Percentiles rank a stretch among this genome's conserved stretches.
These are phyloP conservation scores for Sinapis alba DNA, from an alignment of 441 rosid species.

Conservation along the genomic window DNA sequence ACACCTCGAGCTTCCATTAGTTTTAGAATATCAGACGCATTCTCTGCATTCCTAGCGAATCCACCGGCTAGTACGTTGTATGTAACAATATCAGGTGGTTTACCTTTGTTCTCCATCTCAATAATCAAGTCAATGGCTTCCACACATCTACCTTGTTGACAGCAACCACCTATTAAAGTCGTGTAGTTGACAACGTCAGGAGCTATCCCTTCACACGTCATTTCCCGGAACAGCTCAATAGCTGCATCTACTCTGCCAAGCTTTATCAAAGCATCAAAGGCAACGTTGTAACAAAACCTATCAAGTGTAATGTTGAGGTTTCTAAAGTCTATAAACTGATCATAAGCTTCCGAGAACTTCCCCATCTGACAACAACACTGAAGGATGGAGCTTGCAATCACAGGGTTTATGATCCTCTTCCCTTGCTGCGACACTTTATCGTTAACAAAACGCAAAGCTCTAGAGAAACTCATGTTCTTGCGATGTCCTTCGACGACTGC, in stretches of 20 bases:
- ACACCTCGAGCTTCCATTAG: slow-evolving; percentile 50
- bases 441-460: slow-evolving; percentile 49
- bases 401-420: slow-evolving; percentile 52
- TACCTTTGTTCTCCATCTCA: slow-evolving; percentile 55
- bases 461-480: slow-evolving; percentile 46
- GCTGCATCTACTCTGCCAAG: slow-evolving; percentile 65
- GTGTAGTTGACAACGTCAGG: slow-evolving; percentile 66
- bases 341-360: slow-evolving; percentile 40
- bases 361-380: slow-evolving; percentile 53
- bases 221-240: slow-evolving; percentile 50
- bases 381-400: slow-evolving; percentile 57
- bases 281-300: slow-evolving; percentile 55
- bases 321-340: slow-evolving; percentile 48
- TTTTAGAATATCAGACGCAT: slow-evolving; percentile 41
- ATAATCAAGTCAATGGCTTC: slow-evolving; percentile 49
- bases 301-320: slow-evolving; percentile 50
- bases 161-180: slow-evolving; percentile 67
- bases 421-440: slow-evolving; percentile 48
- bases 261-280: slow-evolving; percentile 63
- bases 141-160: slow-evolving; percentile 44
- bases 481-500: slow-evolving; percentile 60
- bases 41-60: slow-evolving; percentile 46
- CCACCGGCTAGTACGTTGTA: slow-evolving; percentile 64
- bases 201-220: slow-evolving; percentile 53
- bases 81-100: slow-evolving; percentile 53